A percentile compares a stretch with the other conserved stretches of the same genome.
phyloP scores from a whole-genome alignment of 148 eudicot species.

The Linanthus parryae region DNA sequence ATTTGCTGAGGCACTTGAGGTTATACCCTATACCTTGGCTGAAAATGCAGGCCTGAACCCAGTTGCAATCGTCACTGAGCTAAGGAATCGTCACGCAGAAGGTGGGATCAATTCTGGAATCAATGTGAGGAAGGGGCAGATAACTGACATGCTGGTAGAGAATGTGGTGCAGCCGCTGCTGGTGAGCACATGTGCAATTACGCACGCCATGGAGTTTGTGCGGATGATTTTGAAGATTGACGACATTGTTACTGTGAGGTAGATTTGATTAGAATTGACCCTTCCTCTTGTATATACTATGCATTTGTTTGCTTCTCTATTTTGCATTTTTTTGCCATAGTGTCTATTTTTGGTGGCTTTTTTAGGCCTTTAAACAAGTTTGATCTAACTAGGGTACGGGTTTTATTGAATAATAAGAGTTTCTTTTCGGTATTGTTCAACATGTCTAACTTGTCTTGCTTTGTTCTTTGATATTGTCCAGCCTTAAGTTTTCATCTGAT shows the following conservation, averaged over 20 bases:
- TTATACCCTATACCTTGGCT: slow-evolving; percentile 82
- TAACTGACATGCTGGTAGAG: slow-evolving; percentile 81
- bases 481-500: too few relatives aligned
- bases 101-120: slow-evolving; percentile 91
- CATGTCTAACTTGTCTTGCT: too few relatives aligned
- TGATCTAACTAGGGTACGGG: too few relatives aligned
- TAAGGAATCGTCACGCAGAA: slow-evolving; percentile 87
- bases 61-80: slow-evolving; percentile 75
- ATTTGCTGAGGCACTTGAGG: slow-evolving; percentile 93
- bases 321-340: too few relatives aligned
- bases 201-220: slow-evolving; percentile 76
- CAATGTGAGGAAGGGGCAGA: slow-evolving; percentile 95
- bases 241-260: slow-evolving; percentile 90
- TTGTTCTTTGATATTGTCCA: too few relatives aligned
- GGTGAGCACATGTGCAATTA: slow-evolving; percentile 82
- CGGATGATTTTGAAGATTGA: slow-evolving; percentile 96
- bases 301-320: too few relatives aligned
- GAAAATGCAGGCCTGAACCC: slow-evolving; percentile 94
- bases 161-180: slow-evolving; percentile 91
- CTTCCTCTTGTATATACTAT: too few relatives aligned
- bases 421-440: too few relatives aligned
- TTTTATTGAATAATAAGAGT: too few relatives aligned
- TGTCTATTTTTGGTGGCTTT: too few relatives aligned
- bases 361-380: too few relatives aligned
- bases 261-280: too few relatives aligned